Evolutionary conservation across 163 green algal genomes (phyloP), one percentile per base, ranked within the genome.

Genomic region (Volvox carteri): DNA sequence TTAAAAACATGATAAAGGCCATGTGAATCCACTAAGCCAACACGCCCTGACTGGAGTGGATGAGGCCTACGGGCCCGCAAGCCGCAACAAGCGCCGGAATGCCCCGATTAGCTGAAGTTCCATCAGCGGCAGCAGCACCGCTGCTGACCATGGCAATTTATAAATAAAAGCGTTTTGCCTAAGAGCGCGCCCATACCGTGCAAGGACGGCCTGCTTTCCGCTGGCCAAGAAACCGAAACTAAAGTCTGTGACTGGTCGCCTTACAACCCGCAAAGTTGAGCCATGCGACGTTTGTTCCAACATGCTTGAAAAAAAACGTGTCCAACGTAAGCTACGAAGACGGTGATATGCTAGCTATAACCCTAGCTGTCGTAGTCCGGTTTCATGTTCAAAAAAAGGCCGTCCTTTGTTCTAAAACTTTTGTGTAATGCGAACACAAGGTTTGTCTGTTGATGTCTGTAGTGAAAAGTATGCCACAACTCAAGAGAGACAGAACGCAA

Each of bases 11-110:
- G 28, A 50, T 84, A 73, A 3, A 16, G 2, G 2, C 84, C 84
- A n/a, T 67, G 37, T 0, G 28, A 4, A 23, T 89, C 84, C 1
- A 77, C 72, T 4, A 89, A 28, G 41, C 84, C 60, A 18, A 84
- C 21, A 58, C 68, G 84, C 5, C 54, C 54, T 0, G 73, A 42
- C 14, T 78, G 52, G 6, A 67, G 54, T 7, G 84, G 72, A 46
- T 89, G 84, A 0, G 84, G 52, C 84, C 84, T 89, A 68, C 16
- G 33, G 48, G 14, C 54, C 54, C n/a, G 28, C 5, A 23, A 65
- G 8, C 54, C 54, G 54, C 5, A 65, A 65, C 28, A n/a, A n/a
- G n/a, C n/a, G n/a, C n/a, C n/a, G n/a, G n/a, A n/a, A n/a, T n/a
- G n/a, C n/a, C n/a, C n/a, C n/a, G n/a, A n/a, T n/a, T n/a, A n/a